phyloP scores from a whole-genome alignment of 2,329 filamentous ascomycete genomes.

The Penicillium decumbens region DNA sequence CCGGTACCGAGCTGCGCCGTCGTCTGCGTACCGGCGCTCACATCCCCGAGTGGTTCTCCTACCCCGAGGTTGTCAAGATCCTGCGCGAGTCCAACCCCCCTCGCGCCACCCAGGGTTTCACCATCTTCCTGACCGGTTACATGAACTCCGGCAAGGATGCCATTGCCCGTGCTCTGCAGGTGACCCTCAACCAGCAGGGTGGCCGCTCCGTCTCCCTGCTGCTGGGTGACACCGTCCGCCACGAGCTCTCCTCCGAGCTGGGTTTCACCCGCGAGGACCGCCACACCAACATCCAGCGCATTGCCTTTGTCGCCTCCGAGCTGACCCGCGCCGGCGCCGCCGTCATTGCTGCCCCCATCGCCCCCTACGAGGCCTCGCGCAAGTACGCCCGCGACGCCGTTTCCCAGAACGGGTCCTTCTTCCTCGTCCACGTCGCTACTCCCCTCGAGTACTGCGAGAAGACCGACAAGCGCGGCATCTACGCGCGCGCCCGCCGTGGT shows the following conservation, averaged over 20 bases:
- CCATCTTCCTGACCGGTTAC: slow-evolving; percentile 95
- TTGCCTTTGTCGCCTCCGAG: slow-evolving; percentile 93
- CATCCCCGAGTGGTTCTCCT: slow-evolving; percentile 99
- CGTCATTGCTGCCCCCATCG: slow-evolving; percentile 94
- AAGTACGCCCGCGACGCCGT: slow-evolving; percentile 76
- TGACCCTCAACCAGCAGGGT: slow-evolving; percentile 96
- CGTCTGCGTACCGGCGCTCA: slow-evolving; percentile 86
- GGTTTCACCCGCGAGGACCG: slow-evolving; percentile 93
- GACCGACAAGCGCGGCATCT: slow-evolving; percentile 90
- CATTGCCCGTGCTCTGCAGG: slow-evolving; percentile 89
- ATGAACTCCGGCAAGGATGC: slow-evolving; percentile 96
- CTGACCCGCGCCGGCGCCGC: slow-evolving; percentile 88
- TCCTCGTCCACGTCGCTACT: slow-evolving; percentile 90
- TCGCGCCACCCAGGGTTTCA: slow-evolving; percentile 89
- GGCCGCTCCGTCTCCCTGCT: slow-evolving; percentile 91
- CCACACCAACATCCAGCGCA: slow-evolving; percentile 89
- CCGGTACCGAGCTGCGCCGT: slow-evolving; percentile 82
- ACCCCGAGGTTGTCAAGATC: slow-evolving; percentile 95
- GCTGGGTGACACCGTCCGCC: slow-evolving; percentile 89
- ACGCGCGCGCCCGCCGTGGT: slow-evolving; percentile 73
- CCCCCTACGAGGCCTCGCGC: slow-evolving; percentile 78
- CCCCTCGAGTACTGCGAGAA: slow-evolving; percentile 88
- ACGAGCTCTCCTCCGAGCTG: slow-evolving; percentile 88
- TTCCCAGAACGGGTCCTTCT: slow-evolving; percentile 81
- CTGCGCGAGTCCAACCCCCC: slow-evolving; percentile 94